These are phyloP conservation scores for Pouteria campechiana DNA, from an alignment of 179 eudicot genomes.

Conservation along the genomic window DNA sequence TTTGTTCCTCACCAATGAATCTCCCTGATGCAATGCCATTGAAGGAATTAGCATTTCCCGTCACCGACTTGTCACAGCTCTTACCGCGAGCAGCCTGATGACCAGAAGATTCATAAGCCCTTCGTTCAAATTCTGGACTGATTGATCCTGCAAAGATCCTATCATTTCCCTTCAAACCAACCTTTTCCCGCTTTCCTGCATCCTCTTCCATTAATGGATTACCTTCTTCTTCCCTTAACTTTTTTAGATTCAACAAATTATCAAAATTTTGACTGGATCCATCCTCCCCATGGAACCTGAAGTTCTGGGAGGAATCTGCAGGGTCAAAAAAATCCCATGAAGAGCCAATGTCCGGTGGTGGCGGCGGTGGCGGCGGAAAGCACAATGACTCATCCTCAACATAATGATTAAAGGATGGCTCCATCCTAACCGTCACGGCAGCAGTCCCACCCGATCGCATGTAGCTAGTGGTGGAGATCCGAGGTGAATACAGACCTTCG, in stretches of 20 bases:
- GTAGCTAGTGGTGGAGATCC: slow-evolving; percentile 49
- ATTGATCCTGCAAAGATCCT: slow-evolving; percentile 1
- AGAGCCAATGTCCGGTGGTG: slow-evolving; percentile 31
- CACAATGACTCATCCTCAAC: slow-evolving; percentile 24
- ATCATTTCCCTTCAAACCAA: slow-evolving; percentile 6
- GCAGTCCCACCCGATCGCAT: slow-evolving; percentile 41
- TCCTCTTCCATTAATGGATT: too few species aligned
- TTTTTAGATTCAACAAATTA: slow-evolving; percentile 9
- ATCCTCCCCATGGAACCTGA: slow-evolving; percentile 34
- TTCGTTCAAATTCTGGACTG: slow-evolving; percentile 11
- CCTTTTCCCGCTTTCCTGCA: neutral
- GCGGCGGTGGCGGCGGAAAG: slow-evolving; percentile 64
- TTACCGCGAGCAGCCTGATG: neutral
- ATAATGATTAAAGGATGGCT: slow-evolving; percentile 16
- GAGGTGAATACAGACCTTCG: slow-evolving; percentile 30
- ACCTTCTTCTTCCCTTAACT: slow-evolving; percentile 8
- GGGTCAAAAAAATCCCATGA: slow-evolving; percentile 85
- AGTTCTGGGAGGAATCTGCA: slow-evolving; percentile 35
- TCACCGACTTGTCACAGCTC: neutral
- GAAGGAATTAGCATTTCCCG: neutral
- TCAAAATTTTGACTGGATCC: slow-evolving; percentile 13
- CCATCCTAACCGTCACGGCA: slow-evolving; percentile 44
- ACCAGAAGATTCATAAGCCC: neutral
- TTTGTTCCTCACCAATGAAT: neutral
- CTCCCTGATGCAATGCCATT: neutral